Evolutionary conservation across 169 alveolate genomes (phyloP).

Genomic region (Prorocentrum cordatum): DNA sequence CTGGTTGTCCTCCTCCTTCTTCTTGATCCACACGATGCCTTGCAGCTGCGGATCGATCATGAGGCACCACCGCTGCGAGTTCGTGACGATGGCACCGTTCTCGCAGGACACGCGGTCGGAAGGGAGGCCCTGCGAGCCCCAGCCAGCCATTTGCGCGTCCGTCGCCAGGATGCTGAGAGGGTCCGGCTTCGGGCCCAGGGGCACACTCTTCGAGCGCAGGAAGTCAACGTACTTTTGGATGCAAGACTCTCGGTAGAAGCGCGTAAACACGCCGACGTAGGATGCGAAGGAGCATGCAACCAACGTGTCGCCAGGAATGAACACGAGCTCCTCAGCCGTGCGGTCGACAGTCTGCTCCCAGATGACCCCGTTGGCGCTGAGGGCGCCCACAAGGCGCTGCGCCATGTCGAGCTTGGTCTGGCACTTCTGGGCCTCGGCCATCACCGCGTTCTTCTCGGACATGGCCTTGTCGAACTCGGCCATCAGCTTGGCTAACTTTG

Average conservation of each 20-base stretch:
- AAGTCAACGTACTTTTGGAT: slow-evolving; percentile 75
- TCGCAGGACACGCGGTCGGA: slow-evolving; percentile 90
- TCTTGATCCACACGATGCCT: slow-evolving; percentile 91
- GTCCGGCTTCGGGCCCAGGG: slow-evolving; percentile 80
- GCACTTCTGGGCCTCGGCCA: slow-evolving; percentile 86
- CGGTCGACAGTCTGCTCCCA: slow-evolving; percentile 87
- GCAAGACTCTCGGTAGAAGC: slow-evolving; percentile 44
- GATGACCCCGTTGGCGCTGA: slow-evolving; percentile 89
- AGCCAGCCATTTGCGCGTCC: slow-evolving; percentile 85
- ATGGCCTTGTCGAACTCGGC: slow-evolving; percentile 79
- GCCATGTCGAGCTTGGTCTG: slow-evolving; percentile 89
- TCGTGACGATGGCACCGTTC: slow-evolving; percentile 89
- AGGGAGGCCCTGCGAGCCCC: slow-evolving; percentile 84
- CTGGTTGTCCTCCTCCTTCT: slow-evolving; percentile 84
- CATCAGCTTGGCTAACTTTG: slow-evolving; percentile 71
- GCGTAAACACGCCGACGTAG: slow-evolving; percentile 92
- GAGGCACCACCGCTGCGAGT: slow-evolving; percentile 88
- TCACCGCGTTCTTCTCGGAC: slow-evolving; percentile 88
- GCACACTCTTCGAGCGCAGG: slow-evolving; percentile 79
- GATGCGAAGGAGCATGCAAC: slow-evolving; percentile 90
- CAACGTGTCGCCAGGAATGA: slow-evolving; percentile 87
- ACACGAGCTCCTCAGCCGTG: slow-evolving; percentile 77
- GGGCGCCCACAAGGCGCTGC: slow-evolving; percentile 85
- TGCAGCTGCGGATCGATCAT: slow-evolving; percentile 95
- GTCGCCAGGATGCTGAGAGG: slow-evolving; percentile 83